Conservation (phyloP, 148 eudicot genomes). For the Chenopodium album region DNA sequence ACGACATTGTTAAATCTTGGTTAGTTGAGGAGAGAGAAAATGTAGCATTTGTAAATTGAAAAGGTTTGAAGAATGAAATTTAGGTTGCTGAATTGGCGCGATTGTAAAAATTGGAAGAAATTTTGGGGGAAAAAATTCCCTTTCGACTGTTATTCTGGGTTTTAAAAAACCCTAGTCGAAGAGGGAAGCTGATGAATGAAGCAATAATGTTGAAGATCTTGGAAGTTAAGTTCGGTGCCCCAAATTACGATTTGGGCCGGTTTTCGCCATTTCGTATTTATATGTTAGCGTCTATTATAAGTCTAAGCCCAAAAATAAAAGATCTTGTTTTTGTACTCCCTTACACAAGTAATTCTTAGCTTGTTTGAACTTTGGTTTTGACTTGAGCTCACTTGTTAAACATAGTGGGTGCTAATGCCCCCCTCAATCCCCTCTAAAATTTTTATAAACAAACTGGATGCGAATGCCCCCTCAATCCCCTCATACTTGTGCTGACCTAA, state of each 20-base stretch:
- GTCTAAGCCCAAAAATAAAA: too few species aligned
- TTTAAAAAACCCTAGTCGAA: slow-evolving; percentile 28
- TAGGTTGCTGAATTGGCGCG: background rate
- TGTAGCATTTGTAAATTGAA: background rate
- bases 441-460: too few species aligned
- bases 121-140: background rate
- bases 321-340: too few species aligned
- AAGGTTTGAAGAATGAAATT: background rate
- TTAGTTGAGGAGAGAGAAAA: background rate
- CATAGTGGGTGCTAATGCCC: too few species aligned
- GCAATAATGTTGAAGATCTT: background rate
- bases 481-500: too few species aligned
- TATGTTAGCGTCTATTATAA: too few species aligned
- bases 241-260: background rate
- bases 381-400: too few species aligned
- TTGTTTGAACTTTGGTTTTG: too few species aligned
- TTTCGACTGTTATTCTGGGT: background rate
- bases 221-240: background rate
- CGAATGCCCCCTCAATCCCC: too few species aligned
- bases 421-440: too few species aligned
- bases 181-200: background rate
- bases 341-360: too few species aligned
- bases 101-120: background rate
- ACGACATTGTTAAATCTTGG: slow-evolving; percentile 44
- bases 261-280: too few species aligned